These are phyloP conservation scores for Trypanosoma melophagium DNA, from an alignment of 208 protist species.

Conservation along the genomic window DNA sequence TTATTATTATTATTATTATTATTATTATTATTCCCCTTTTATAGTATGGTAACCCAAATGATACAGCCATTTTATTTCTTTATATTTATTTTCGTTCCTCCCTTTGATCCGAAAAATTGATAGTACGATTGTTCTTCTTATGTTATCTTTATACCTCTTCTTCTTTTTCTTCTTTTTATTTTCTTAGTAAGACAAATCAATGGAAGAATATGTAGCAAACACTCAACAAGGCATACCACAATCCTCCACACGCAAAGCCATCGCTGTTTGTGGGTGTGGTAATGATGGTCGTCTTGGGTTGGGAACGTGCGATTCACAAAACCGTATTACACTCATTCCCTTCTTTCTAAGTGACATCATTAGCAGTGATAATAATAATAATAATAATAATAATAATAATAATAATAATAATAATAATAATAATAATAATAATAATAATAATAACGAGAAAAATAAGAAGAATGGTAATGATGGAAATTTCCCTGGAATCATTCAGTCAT, in stretches of 20 bases:
- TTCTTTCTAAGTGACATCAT: slow-evolving; percentile 19
- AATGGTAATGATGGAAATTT: slow-evolving; percentile 3
- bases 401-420: slow-evolving; percentile 1
- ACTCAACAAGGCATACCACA: neutral
- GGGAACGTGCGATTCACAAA: slow-evolving; percentile 26
- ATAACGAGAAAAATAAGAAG: neutral
- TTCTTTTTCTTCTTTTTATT: neutral
- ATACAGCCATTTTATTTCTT: too few relatives aligned
- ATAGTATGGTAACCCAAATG: too few relatives aligned
- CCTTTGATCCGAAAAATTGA: too few relatives aligned
- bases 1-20: too few relatives aligned
- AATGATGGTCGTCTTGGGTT: slow-evolving; percentile 79
- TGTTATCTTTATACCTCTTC: neutral
- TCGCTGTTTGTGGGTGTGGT: slow-evolving; percentile 81
- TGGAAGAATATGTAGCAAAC: neutral
- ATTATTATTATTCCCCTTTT: too few relatives aligned
- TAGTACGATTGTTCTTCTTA: neutral
- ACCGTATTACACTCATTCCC: slow-evolving; percentile 20
- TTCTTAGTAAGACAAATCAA: neutral
- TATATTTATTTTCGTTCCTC: too few relatives aligned
- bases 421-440: neutral
- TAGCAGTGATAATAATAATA: neutral
- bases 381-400: neutral
- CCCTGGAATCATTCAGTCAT: slow-evolving; percentile 30
- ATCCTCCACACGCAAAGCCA: neutral